Evolutionary conservation across 2,329 filamentous ascomycete species (phyloP).

Genomic region (Aspergillus carbonarius): DNA sequence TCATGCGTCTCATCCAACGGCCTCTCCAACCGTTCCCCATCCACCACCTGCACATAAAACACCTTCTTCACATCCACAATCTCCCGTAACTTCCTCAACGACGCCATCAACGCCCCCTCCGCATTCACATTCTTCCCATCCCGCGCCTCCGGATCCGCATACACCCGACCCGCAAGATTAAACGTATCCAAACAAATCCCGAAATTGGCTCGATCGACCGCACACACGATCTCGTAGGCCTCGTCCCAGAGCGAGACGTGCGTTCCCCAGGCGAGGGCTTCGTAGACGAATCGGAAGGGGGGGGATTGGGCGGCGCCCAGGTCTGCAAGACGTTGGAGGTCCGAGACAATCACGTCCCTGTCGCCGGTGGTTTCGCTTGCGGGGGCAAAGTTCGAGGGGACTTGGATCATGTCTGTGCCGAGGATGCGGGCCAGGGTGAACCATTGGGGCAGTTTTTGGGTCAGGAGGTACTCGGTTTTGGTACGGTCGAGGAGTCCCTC

Average conservation of each 20-base stretch:
- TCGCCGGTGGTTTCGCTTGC: conserved; percentile 48
- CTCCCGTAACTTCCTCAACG: conserved; percentile 55
- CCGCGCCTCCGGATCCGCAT: conserved; percentile 62
- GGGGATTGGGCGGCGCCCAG: conserved; percentile 59
- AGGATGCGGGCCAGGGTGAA: conserved; percentile 64
- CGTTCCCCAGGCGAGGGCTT: conserved; percentile 71
- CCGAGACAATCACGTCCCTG: conserved; percentile 57
- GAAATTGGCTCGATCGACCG: conserved; percentile 69
- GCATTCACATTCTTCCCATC: conserved; percentile 56
- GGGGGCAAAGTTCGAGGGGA: conserved; percentile 68
- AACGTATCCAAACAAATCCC: conserved; percentile 76
- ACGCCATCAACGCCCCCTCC: conserved; percentile 55
- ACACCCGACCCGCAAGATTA: conserved; percentile 71
- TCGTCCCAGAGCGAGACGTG: conserved; percentile 69
- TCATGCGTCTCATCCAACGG: conserved; percentile 60
- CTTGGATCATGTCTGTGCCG: conserved; percentile 69
- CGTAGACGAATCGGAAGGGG: conserved; percentile 68
- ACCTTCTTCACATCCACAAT: conserved; percentile 63
- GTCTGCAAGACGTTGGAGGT: conserved; percentile 66
- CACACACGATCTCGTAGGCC: conserved; percentile 66
- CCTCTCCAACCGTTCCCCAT: conserved; percentile 62
- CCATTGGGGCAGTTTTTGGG: conserved; percentile 66
- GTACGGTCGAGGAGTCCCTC: conserved; percentile 68
- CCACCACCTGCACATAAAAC: conserved; percentile 75
- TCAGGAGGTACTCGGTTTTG: conserved; percentile 57